Percentiles rank a stretch among this genome's conserved stretches.
Evolutionary conservation across 257 asterid species (phyloP).

Genomic region (Solanum piurae): DNA sequence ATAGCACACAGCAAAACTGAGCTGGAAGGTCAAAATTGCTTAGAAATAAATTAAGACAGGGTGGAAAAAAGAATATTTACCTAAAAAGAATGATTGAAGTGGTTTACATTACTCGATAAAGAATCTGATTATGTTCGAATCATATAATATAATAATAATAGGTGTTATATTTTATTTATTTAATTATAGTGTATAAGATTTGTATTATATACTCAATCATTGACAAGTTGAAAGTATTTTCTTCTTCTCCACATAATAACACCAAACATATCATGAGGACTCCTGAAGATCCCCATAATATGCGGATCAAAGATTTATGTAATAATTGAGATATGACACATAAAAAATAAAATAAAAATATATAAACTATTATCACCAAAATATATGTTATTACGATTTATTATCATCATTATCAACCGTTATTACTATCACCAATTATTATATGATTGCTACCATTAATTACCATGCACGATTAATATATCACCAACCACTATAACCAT

Average conservation of each 20-base stretch:
- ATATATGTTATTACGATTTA: not conserved
- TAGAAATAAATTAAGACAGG: not conserved
- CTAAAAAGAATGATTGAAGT: not conserved
- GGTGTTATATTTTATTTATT: not conserved
- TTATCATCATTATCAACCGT: not conserved
- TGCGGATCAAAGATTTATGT: not conserved
- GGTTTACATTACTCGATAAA: not conserved
- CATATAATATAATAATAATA: not conserved
- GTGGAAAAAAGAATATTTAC: not conserved
- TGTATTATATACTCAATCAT: not conserved
- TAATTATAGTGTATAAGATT: not conserved
- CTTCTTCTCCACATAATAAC: not conserved
- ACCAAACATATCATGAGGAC: not conserved
- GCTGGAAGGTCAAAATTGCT: not conserved
- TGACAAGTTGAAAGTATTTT: not conserved
- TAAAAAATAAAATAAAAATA: too few relatives aligned
- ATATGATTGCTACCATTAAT: too few relatives aligned
- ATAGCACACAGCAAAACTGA: not conserved
- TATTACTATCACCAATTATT: not conserved
- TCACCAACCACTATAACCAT: too few relatives aligned
- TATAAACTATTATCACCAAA: not conserved
- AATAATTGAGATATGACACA: not conserved
- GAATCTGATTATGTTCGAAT: not conserved
- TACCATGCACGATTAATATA: too few relatives aligned
- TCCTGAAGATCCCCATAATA: not conserved